phyloP scores from a whole-genome alignment of 179 eudicot species.

The Spergularia azorica region DNA sequence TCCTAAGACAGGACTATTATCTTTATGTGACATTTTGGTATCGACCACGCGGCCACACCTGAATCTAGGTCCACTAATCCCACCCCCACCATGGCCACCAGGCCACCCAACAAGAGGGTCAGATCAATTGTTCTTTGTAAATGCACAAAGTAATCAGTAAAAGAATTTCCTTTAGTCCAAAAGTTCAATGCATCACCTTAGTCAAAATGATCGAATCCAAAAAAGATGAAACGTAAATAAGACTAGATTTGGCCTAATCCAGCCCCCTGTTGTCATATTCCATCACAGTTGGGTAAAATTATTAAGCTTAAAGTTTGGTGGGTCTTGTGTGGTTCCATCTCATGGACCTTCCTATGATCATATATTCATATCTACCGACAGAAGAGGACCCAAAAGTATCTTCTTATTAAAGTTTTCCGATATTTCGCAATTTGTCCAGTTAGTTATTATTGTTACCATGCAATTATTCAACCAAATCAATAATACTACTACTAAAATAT shows the following conservation, averaged over 20 bases:
- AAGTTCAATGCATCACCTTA: not conserved
- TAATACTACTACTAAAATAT: not conserved
- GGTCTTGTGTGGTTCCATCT: not conserved
- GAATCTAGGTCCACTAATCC: too few relatives aligned
- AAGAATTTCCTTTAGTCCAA: not conserved
- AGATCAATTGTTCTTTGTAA: too few relatives aligned
- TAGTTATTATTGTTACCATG: not conserved
- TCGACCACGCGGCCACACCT: too few relatives aligned
- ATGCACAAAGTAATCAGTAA: too few relatives aligned
- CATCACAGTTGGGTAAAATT: constrained; percentile 10
- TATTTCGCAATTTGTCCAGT: not conserved
- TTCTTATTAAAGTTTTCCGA: not conserved
- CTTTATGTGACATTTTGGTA: too few relatives aligned
- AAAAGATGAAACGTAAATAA: not conserved
- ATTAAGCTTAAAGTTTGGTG: not conserved
- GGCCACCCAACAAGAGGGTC: too few relatives aligned
- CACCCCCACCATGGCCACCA: too few relatives aligned
- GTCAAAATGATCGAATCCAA: not conserved
- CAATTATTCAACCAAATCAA: constrained; percentile 10
- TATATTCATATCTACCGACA: constrained; percentile 15
- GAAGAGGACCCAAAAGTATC: constrained; percentile 11
- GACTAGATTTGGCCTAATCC: not conserved
- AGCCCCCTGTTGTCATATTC: not conserved
- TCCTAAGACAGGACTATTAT: too few relatives aligned
- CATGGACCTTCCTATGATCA: not conserved